Conservation (phyloP, 305 asterid genomes). For the Solanum hybrid region DNA sequence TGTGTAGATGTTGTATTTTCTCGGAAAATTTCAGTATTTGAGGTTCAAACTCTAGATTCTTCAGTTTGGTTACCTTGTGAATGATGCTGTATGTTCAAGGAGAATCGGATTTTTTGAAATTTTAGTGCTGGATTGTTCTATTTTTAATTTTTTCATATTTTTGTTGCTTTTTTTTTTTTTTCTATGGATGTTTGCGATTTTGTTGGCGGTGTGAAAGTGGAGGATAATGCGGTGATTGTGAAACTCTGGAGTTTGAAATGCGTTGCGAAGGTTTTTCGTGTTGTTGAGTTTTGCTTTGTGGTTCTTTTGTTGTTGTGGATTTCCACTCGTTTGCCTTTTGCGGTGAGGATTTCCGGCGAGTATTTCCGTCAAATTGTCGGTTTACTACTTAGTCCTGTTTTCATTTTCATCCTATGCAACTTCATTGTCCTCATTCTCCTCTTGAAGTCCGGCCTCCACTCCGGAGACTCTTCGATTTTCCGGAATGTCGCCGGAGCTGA, state of each 20-base stretch:
- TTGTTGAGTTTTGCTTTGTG: constrained; percentile 31
- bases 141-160: not conserved
- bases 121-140: not conserved
- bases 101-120: not conserved
- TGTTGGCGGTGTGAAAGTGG: not conserved
- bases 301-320: constrained; percentile 41
- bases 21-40: not conserved
- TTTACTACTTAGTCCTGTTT: constrained; percentile 30
- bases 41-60: not conserved
- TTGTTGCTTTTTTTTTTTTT: not conserved
- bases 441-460: not conserved
- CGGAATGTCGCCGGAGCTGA: not conserved
- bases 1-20: not conserved
- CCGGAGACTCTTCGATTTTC: not conserved
- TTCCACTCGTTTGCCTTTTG: constrained; percentile 37
- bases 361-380: constrained; percentile 35
- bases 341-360: constrained; percentile 44
- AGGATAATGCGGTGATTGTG: constrained; percentile 1
- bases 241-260: constrained; percentile 15
- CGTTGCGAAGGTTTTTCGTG: constrained; percentile 38
- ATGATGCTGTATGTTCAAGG: not conserved
- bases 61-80: not conserved
- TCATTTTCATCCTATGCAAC: constrained; percentile 4
- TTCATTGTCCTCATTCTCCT: constrained; percentile 8
- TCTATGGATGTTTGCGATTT: not conserved